A percentile compares a stretch with the other conserved stretches of the same genome.
phyloP scores from a whole-genome alignment of 2,329 filamentous ascomycete species.

The Westerdykella aurantiaca region DNA sequence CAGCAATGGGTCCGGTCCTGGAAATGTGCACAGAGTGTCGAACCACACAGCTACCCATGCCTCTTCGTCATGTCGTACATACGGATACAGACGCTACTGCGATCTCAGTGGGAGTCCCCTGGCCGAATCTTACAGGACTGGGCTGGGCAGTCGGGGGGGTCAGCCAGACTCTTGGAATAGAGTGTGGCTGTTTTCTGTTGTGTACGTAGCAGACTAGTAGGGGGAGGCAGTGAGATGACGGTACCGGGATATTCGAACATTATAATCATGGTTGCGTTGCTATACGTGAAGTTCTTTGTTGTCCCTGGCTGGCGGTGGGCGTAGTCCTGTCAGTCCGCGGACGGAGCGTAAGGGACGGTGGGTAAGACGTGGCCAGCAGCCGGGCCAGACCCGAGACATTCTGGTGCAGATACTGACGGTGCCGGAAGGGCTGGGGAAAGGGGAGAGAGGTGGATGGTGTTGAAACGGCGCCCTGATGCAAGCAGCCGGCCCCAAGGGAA shows the following conservation, averaged over 20 bases:
- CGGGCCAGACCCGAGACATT: neutral
- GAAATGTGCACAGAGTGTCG: neutral
- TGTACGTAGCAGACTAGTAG: constrained; percentile 3
- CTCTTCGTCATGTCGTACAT: constrained; percentile 14
- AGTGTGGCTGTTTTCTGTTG: constrained; percentile 5
- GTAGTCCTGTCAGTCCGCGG: no score
- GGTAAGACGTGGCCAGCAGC: no score
- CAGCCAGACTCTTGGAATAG: constrained; percentile 26
- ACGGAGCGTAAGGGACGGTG: no score
- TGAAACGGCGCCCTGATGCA: neutral
- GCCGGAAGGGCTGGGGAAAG: neutral
- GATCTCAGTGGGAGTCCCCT: constrained; percentile 14
- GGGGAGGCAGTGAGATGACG: constrained; percentile 18
- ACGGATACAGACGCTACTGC: constrained; percentile 10
- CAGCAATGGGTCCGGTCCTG: constrained; percentile 11
- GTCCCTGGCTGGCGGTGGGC: no score
- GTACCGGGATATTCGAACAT: neutral
- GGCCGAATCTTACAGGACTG: constrained; percentile 18
- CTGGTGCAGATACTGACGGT: neutral
- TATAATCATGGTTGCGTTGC: no score
- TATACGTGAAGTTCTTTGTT: neutral
- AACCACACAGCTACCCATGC: constrained; percentile 4
- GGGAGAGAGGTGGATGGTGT: neutral
- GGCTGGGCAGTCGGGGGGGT: constrained; percentile 10
- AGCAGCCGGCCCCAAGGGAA: neutral